phyloP scores from a whole-genome alignment of 306 rosid genomes.

The Cucurbita pepo region DNA sequence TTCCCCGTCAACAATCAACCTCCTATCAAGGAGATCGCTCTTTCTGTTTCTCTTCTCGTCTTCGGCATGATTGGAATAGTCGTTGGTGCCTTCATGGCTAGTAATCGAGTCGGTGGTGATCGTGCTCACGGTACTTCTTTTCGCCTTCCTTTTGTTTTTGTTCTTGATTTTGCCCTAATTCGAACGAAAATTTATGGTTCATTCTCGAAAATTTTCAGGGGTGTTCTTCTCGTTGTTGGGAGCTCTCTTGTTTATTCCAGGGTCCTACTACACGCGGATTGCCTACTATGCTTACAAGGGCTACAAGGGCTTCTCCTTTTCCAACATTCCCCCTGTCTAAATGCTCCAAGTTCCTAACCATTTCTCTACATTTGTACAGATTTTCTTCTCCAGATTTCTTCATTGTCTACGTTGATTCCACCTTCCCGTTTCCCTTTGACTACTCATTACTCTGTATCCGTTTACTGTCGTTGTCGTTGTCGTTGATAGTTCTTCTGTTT shows the following conservation, averaged over 20 bases:
- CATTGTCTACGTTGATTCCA: background rate
- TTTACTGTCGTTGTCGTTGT: background rate
- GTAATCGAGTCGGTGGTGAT: slow-evolving; percentile 87
- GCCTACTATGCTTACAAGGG: slow-evolving; percentile 98
- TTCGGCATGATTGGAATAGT: slow-evolving; percentile 65
- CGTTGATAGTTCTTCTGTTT: background rate
- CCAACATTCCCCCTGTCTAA: slow-evolving; percentile 87
- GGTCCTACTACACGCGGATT: slow-evolving; percentile 90
- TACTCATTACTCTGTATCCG: background rate
- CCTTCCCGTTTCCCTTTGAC: background rate
- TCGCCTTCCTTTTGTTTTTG: background rate
- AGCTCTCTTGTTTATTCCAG: slow-evolving; percentile 75
- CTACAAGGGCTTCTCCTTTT: slow-evolving; percentile 89
- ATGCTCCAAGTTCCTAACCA: background rate
- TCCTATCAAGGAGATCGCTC: slow-evolving; percentile 88
- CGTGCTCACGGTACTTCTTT: slow-evolving; percentile 59
- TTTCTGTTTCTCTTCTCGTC: slow-evolving; percentile 75
- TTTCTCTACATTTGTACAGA: slow-evolving; percentile 18
- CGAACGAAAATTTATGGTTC: background rate
- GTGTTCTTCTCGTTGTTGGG: slow-evolving; percentile 84
- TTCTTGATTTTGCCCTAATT: background rate
- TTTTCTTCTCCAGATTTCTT: slow-evolving; percentile 3
- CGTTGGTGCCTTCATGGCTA: slow-evolving; percentile 65
- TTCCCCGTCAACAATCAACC: slow-evolving; percentile 70
- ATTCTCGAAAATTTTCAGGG: slow-evolving; percentile 25